Base-by-base conservation (phyloP, 352 stramenopile species). In the Pilasporangium apinafurcum region DNA sequence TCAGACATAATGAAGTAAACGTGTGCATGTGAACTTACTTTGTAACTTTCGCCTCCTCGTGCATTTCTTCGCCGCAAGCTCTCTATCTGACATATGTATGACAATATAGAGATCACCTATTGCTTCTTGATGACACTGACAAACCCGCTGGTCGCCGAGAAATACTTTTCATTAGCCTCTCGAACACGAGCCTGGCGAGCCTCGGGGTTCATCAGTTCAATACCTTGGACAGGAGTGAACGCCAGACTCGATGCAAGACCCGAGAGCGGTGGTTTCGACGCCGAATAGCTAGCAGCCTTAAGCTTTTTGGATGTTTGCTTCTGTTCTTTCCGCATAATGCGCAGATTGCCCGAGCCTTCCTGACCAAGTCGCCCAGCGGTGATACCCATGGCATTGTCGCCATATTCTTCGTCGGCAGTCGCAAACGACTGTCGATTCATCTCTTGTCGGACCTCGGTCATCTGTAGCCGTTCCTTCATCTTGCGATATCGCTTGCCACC, bases 321-420 rank as follows among this genome's bases (percentile, higher is more conserved):
- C 48, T 95, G 81, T 39, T 98, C 86, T 55, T 97, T 98, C 37
- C 80, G 73, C 40, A 77, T 53, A 28, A 94, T 72, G 26, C 92
- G 82, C 44, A 98, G 65, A 29, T 79, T 85, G 10, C 91, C 91
- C 18, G 79, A 92, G 31, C 85, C 90, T 69, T 95, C 86, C 20
- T 84, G 74, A 8, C 85, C 88, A 12, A 99, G 68, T 7, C 96
- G 83, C 13, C 96, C 96, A 24, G 85, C 59, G 4, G 93, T 96
- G 31, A 98, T 77, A n/a, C 96, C 96, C 96, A 99, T 99, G 17
- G 92, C 94, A 47, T 98, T 97, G 62, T 99, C 96, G 10, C 95
- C 96, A 56, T 99, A 99, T 62, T 99, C 96, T 47, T 92, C 81
- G 48, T 95, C 88, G 37, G 87, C 74, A 16, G 90, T 83, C 6